phyloP scores from a whole-genome alignment of 805 yeast genomes.

The Metschnikowia shivogae region DNA sequence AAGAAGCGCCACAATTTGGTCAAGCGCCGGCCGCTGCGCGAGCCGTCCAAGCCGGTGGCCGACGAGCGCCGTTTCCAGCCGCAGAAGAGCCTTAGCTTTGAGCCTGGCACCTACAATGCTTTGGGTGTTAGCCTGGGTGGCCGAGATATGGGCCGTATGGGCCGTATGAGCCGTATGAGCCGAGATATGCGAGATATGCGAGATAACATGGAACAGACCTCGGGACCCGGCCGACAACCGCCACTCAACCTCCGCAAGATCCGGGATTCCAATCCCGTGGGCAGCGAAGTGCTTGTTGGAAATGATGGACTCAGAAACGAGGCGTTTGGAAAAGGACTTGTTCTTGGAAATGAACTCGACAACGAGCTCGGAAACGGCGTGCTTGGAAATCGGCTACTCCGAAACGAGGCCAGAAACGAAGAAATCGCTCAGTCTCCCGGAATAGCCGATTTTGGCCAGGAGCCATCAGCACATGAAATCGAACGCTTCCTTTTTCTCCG shows the following conservation, averaged over 20 bases:
- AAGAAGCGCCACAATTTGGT: constrained; percentile 54
- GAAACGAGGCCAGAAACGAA: too few relatives aligned
- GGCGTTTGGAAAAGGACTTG: too few relatives aligned
- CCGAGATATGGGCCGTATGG: too few relatives aligned
- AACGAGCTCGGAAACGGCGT: too few relatives aligned
- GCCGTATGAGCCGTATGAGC: too few relatives aligned
- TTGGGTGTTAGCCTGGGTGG: too few relatives aligned
- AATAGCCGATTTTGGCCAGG: not conserved
- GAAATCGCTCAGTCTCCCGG: too few relatives aligned
- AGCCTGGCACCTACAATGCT: not conserved
- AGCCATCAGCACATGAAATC: constrained; percentile 23
- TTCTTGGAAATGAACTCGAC: too few relatives aligned
- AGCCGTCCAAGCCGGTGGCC: constrained; percentile 10
- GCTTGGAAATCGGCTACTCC: too few relatives aligned
- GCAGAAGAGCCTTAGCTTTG: constrained; percentile 2
- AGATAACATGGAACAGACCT: too few relatives aligned
- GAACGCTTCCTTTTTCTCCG: constrained; percentile 39
- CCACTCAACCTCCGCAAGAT: not conserved
- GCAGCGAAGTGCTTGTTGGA: constrained; percentile 8
- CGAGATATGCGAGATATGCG: too few relatives aligned
- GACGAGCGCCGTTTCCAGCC: constrained; percentile 7
- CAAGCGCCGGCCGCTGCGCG: constrained; percentile 12
- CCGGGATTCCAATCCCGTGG: not conserved
- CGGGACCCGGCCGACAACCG: not conserved
- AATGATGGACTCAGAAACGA: too few relatives aligned